Conservation (phyloP, 257 asterid genomes). For the Coffea canephora region DNA sequence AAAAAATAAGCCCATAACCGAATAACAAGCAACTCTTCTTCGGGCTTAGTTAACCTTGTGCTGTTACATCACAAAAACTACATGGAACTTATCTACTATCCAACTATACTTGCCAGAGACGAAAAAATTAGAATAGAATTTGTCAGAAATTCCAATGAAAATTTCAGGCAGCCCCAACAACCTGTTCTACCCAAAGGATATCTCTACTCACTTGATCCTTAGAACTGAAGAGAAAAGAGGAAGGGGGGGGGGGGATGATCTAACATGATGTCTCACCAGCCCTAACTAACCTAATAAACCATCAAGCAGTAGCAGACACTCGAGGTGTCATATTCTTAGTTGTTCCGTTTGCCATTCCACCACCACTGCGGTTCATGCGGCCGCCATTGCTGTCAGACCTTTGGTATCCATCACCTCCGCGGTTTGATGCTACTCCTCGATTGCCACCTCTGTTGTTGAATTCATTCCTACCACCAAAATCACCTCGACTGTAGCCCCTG, state of each 20-base stretch:
- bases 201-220: constrained; percentile 10
- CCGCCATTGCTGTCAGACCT: constrained; percentile 55
- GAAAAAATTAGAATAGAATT: constrained; percentile 10
- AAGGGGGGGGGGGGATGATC: constrained; percentile 14
- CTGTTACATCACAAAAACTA: constrained; percentile 16
- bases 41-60: background rate
- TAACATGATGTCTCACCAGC: constrained; percentile 20
- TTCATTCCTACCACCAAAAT: constrained; percentile 56
- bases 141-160: constrained; percentile 13
- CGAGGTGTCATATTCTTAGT: constrained; percentile 48
- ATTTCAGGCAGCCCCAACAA: constrained; percentile 24
- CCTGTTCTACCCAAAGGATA: constrained; percentile 1
- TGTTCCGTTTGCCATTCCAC: constrained; percentile 49
- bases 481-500: constrained; percentile 60
- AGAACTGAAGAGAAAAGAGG: constrained; percentile 2
- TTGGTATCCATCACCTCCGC: constrained; percentile 62
- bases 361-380: constrained; percentile 35
- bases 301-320: constrained; percentile 64
- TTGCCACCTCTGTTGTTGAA: constrained; percentile 56
- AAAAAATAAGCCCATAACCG: constrained; percentile 13
- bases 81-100: constrained; percentile 13
- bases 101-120: constrained; percentile 14
- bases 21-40: background rate
- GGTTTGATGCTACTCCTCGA: constrained; percentile 55
- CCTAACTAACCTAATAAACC: constrained; percentile 20